These are phyloP conservation scores for Alternaria novae-zelandiae DNA, from an alignment of 2,329 filamentous ascomycete genomes.

Conservation along the genomic window DNA sequence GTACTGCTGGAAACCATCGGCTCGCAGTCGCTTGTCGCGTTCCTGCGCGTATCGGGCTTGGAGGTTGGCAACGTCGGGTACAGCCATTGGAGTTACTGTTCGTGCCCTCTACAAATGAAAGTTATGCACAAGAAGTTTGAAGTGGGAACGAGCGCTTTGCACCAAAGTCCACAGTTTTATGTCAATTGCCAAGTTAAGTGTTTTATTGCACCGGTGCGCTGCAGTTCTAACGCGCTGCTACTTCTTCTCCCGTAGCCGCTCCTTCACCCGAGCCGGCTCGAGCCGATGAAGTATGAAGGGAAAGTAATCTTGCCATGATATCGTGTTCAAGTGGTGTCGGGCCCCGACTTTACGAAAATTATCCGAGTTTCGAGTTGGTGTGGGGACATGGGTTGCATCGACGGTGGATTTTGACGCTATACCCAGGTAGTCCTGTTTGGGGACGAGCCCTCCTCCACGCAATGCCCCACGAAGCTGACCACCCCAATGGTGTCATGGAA, in stretches of 20 bases:
- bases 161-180: background rate
- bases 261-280: background rate
- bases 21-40: conserved; percentile 6
- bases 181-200: background rate
- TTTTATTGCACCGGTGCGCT: conserved; percentile 1
- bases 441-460: background rate
- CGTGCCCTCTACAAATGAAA: background rate
- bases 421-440: background rate
- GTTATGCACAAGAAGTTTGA: background rate
- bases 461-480: background rate
- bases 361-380: background rate
- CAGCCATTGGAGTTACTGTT: background rate
- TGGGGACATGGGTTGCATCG: background rate
- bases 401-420: background rate
- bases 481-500: background rate
- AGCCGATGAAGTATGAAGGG: background rate
- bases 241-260: background rate
- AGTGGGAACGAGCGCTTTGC: background rate
- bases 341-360: conserved; percentile 1
- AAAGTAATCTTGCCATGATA: background rate
- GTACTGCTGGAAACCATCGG: conserved; percentile 6
- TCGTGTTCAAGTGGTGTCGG: background rate
- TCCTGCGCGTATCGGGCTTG: conserved; percentile 2
- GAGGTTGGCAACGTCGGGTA: background rate
- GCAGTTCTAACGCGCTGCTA: background rate